phyloP scores from a whole-genome alignment of 2,329 filamentous ascomycete genomes.

The Aspergillus candidus region DNA sequence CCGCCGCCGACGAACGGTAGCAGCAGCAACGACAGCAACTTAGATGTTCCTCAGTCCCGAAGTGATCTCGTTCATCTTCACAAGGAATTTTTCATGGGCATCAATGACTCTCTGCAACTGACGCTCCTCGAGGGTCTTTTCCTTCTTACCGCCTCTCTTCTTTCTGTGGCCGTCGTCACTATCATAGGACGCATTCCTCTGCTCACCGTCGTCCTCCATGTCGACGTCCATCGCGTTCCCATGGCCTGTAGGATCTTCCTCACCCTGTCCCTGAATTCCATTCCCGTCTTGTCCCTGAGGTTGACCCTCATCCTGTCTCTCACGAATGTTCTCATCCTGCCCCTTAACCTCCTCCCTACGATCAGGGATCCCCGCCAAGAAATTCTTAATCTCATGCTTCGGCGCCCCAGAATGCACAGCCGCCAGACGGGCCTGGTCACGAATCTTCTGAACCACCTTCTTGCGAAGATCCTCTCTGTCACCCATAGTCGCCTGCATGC shows the following conservation, averaged over 20 bases:
- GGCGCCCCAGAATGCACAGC: constrained; percentile 1
- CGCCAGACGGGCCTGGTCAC: constrained; percentile 4
- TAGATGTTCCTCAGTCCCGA: too few species aligned
- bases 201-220: neutral
- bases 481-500: constrained; percentile 2
- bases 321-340: too few species aligned
- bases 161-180: neutral
- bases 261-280: too few species aligned
- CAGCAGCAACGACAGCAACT: too few species aligned
- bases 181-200: neutral
- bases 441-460: constrained; percentile 4
- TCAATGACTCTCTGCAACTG: neutral
- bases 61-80: neutral
- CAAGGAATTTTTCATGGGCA: too few species aligned
- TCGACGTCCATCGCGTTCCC: neutral
- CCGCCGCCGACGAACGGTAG: neutral
- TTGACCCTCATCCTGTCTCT: too few species aligned
- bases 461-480: constrained; percentile 9
- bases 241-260: too few species aligned
- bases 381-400: constrained; percentile 4
- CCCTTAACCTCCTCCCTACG: too few species aligned
- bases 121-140: constrained; percentile 7
- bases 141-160: constrained; percentile 5
- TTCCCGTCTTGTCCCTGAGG: too few species aligned
- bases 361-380: neutral